phyloP scores from a whole-genome alignment of 1,284 basidiomycete genomes.

The Melampsora americana region DNA sequence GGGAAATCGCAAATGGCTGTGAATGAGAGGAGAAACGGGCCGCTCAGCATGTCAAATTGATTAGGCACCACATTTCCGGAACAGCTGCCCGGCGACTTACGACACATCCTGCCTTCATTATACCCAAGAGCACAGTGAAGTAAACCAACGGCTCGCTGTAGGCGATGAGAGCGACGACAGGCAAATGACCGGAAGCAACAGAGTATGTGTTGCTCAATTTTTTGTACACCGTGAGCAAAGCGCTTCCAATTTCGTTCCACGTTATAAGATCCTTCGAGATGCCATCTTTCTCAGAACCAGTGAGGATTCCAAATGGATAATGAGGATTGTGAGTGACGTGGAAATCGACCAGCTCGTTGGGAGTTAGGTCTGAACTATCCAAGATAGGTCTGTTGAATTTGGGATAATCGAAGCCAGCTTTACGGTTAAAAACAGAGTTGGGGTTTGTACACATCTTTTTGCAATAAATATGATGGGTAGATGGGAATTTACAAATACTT shows the following conservation, averaged over 20 bases:
- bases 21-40: background rate
- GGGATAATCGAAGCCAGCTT: background rate
- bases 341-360: background rate
- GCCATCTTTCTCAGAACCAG: background rate
- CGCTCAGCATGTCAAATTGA: background rate
- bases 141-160: background rate
- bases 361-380: background rate
- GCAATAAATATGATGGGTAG: no score
- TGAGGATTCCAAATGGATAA: background rate
- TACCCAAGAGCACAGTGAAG: background rate
- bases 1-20: constrained; percentile 54
- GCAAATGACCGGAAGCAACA: background rate
- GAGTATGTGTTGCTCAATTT: background rate
- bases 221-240: background rate
- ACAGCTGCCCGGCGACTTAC: background rate
- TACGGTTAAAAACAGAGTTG: no score
- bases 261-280: background rate
- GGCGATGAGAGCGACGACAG: background rate
- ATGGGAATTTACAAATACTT: no score
- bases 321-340: background rate
- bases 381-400: background rate
- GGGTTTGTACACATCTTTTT: no score
- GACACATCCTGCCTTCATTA: constrained; percentile 2
- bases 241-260: background rate
- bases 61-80: background rate